Base-by-base conservation (phyloP, 208 protist genomes). In the Endotrypanum monterogeii region DNA sequence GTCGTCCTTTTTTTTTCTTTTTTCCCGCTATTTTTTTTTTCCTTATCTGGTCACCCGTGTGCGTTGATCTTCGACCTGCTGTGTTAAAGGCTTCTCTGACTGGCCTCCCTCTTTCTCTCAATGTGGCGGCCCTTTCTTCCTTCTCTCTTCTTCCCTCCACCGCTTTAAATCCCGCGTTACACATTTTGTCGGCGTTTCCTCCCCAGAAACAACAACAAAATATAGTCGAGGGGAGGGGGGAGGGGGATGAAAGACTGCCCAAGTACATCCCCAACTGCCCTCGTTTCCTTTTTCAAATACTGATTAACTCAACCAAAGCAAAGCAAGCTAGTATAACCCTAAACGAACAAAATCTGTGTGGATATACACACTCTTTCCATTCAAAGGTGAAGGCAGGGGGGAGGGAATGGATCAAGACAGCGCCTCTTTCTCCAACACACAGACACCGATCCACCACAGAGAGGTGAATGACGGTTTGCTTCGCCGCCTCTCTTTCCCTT, bases 11-110 rank as follows among this genome's bases (percentile, higher is more conserved):
- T 32, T 44, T 11, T 14, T 35, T 54, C 23, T 66, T 25, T 68
- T 5, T 39, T 57, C 7, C n/a, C 56, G 28, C 37, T 55, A 18
- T 0, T 62, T 66, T 78, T 55, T 72, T 52, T 63, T 76, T 66
- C 35, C 63, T 25, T 16, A 3, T 35, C 30, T 66, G 35, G 67
- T 70, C 67, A 44, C 55, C n/a, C 66, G 67, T 44, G 25, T 52
- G n/a, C 46, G 18, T 58, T n/a, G 11, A 12, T 61, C 20, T 48
- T n/a, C 16, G 18, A 20, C 12, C 37, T 12, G 32, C 37, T n/a
- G n/a, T 25, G 25, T 48, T n/a, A 48, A 11, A 48, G 44, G 8
- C 12, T 48, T 48, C 44, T 48, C 8, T 58, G 52, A 30, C 44
- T 48, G 44, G 12, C 55, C 25, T 35, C 68, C 23, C 51, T 54